phyloP scores from a whole-genome alignment of 2,329 filamentous ascomycete genomes.

The Hymenoscyphus linearis region DNA sequence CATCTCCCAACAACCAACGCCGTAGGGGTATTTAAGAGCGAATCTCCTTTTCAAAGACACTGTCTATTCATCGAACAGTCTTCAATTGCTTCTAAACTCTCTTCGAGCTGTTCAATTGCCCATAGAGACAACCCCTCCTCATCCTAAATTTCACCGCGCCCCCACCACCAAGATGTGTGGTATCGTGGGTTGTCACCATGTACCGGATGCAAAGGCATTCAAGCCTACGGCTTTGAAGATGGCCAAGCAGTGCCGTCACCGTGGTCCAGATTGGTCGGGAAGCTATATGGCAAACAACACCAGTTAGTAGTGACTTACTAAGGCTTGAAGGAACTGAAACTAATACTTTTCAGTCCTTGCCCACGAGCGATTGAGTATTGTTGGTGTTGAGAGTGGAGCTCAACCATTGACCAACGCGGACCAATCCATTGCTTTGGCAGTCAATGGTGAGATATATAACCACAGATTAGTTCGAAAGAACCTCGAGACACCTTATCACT shows the following conservation, averaged over 20 bases:
- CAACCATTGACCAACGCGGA: slow-evolving; percentile 94
- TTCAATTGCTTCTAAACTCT: background rate
- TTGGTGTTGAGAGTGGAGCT: slow-evolving; percentile 89
- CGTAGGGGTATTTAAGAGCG: background rate
- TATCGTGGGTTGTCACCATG: slow-evolving; percentile 41
- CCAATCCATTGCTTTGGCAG: slow-evolving; percentile 79
- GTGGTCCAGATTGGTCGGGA: slow-evolving; percentile 97
- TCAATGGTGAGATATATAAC: slow-evolving; percentile 99
- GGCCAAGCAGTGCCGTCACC: slow-evolving; percentile 95
- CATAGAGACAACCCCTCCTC: background rate
- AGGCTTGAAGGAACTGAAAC: slow-evolving; percentile 3
- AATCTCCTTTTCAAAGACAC: background rate
- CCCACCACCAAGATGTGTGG: slow-evolving; percentile 20
- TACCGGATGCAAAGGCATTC: slow-evolving; percentile 93
- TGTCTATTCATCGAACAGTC: background rate
- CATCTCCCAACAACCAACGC: background rate
- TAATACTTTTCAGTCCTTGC: slow-evolving; percentile 64
- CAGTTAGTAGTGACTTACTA: slow-evolving; percentile 55
- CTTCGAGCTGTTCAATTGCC: background rate
- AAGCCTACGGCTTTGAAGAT: slow-evolving; percentile 91
- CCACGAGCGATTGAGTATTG: slow-evolving; percentile 95
- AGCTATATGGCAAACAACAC: slow-evolving; percentile 87
- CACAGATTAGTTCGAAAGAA: slow-evolving; percentile 89
- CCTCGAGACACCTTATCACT: slow-evolving; percentile 79
- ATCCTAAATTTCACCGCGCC: slow-evolving; percentile 1